phyloP scores from a whole-genome alignment of 177 flowering plant genomes.

The Vitis hybrid region DNA sequence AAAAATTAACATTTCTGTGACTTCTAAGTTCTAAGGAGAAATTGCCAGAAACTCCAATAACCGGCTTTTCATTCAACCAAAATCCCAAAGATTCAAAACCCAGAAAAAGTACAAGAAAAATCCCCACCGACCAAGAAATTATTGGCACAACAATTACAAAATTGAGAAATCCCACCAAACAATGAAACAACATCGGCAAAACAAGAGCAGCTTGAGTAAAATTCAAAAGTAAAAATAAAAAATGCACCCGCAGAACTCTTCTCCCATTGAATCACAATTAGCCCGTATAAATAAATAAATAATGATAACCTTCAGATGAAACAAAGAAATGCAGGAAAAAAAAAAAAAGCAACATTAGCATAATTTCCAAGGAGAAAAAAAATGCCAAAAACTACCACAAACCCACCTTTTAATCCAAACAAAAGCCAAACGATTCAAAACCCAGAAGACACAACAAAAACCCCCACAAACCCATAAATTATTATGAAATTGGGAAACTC shows the following conservation, averaged over 20 bases:
- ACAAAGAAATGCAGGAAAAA: neutral
- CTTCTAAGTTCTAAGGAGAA: neutral
- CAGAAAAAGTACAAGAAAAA: neutral
- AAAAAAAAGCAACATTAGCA: too few species aligned
- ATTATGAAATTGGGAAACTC: slow-evolving; percentile 9
- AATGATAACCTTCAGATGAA: neutral
- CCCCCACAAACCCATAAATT: neutral
- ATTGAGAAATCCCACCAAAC: too few species aligned
- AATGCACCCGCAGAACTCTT: too few species aligned
- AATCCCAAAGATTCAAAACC: slow-evolving; percentile 1
- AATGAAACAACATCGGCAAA: too few species aligned
- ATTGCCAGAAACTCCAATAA: neutral
- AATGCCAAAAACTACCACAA: too few species aligned
- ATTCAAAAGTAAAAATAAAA: too few species aligned
- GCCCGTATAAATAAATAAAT: too few species aligned
- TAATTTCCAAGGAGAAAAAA: neutral
- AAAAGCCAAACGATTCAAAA: neutral
- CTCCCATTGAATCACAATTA: too few species aligned
- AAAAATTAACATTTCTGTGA: neutral
- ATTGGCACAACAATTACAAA: too few species aligned
- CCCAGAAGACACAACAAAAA: neutral
- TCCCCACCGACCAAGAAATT: too few species aligned
- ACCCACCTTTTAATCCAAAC: too few species aligned
- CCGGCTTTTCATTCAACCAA: neutral
- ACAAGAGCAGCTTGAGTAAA: too few species aligned